These are phyloP conservation scores for Dioszegia crocea DNA, from an alignment of 768 basidiomycete genomes.

Conservation along the genomic window DNA sequence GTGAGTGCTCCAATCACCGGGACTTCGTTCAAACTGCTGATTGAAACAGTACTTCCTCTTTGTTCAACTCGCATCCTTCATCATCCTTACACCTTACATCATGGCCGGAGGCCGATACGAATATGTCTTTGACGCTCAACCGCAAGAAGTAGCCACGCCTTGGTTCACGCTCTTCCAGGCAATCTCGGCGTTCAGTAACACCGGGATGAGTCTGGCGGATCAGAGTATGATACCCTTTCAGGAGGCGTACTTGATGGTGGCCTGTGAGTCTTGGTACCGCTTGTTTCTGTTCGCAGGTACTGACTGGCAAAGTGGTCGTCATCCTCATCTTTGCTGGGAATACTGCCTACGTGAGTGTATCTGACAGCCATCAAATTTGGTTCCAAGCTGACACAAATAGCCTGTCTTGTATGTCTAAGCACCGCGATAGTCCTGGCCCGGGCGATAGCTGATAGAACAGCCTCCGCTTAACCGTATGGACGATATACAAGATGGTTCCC, in stretches of 20 bases:
- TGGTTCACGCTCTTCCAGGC: conserved; percentile 86
- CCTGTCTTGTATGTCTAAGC: conserved; percentile 74
- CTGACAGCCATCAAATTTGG: neutral
- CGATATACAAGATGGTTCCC: conserved; percentile 61
- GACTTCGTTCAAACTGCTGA: neutral
- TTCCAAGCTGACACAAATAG: conserved; percentile 51
- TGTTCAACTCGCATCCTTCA: conserved; percentile 64
- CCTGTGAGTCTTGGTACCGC: conserved; percentile 23
- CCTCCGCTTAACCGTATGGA: conserved; percentile 54
- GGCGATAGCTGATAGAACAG: conserved; percentile 51
- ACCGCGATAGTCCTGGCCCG: neutral
- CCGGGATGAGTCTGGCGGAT: conserved; percentile 76
- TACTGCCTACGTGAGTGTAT: conserved; percentile 77
- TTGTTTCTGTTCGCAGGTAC: neutral
- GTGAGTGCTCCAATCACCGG: conserved; percentile 60
- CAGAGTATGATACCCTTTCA: conserved; percentile 90
- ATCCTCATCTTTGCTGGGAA: conserved; percentile 85
- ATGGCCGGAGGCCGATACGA: conserved; percentile 59
- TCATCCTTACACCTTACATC: conserved; percentile 78
- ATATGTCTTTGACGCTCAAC: conserved; percentile 58
- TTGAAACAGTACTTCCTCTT: conserved; percentile 68
- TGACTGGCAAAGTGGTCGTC: conserved; percentile 52
- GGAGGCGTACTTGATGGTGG: conserved; percentile 72
- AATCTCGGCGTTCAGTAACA: conserved; percentile 81
- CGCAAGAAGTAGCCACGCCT: conserved; percentile 57